Evolutionary conservation across 768 basidiomycete species (phyloP).

Genomic region (Butyriboletus loyo): DNA sequence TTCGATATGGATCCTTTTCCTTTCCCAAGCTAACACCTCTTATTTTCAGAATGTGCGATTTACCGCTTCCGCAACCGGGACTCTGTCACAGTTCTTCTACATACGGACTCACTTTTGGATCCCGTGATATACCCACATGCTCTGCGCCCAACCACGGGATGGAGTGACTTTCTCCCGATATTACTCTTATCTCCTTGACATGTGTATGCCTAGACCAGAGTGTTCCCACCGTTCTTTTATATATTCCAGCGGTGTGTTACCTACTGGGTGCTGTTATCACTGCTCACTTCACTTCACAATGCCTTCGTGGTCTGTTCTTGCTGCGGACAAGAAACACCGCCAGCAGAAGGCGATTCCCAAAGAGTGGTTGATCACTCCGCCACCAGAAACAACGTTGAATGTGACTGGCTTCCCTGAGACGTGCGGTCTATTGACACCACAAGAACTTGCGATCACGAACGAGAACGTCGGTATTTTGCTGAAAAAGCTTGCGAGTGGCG

Average conservation of each 20-base stretch:
- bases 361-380: slow-evolving; percentile 57
- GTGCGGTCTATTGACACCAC: slow-evolving; percentile 53
- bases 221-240: slow-evolving; percentile 6
- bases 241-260: slow-evolving; percentile 2
- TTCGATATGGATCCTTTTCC: neutral
- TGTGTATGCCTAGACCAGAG: neutral
- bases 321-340: slow-evolving; percentile 48
- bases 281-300: slow-evolving; percentile 2
- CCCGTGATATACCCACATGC: slow-evolving; percentile 1
- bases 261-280: neutral
- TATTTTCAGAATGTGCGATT: slow-evolving; percentile 8
- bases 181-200: slow-evolving; percentile 7
- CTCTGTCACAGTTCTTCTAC: neutral
- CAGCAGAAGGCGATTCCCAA: slow-evolving; percentile 59
- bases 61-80: neutral
- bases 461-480: slow-evolving; percentile 46
- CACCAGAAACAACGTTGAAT: slow-evolving; percentile 46
- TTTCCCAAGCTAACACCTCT: slow-evolving; percentile 17
- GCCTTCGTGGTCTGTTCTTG: slow-evolving; percentile 49
- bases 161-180: neutral
- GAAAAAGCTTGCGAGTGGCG: slow-evolving; percentile 46
- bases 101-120: neutral
- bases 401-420: slow-evolving; percentile 53
- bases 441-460: slow-evolving; percentile 61
- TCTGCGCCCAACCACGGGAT: neutral